Percentiles rank a stretch among this genome's conserved stretches.
phyloP scores from a whole-genome alignment of 2,329 filamentous ascomycete species.

The Fusarium miscanthi region DNA sequence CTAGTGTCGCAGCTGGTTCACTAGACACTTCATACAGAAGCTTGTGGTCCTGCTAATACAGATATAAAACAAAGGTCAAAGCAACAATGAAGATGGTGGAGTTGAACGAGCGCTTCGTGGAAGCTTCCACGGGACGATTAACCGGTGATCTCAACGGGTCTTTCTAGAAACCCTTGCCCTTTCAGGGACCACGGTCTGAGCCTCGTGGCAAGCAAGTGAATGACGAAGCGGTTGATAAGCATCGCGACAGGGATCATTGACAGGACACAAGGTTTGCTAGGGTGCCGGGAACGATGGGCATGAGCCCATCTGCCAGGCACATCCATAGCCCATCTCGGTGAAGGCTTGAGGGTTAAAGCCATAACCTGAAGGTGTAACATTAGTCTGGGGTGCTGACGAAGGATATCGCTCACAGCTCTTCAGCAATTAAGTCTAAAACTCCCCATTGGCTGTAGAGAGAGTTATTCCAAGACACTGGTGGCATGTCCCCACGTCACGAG shows the following conservation, averaged over 20 bases:
- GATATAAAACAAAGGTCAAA: neutral
- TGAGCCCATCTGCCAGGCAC: conserved; percentile 25
- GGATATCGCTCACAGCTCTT: neutral
- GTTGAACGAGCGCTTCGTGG: conserved; percentile 4
- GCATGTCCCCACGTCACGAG: conserved; percentile 1
- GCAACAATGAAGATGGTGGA: neutral
- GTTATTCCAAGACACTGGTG: neutral
- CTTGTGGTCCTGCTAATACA: neutral
- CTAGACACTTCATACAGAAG: neutral
- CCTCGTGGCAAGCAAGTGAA: conserved; percentile 24
- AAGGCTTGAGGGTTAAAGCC: conserved; percentile 15
- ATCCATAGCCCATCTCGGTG: conserved; percentile 10
- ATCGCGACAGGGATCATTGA: conserved; percentile 21
- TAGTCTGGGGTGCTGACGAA: conserved; percentile 22
- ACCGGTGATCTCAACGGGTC: conserved; percentile 23
- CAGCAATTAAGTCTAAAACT: neutral
- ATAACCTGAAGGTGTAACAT: conserved; percentile 38
- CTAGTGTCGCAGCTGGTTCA: conserved; percentile 5
- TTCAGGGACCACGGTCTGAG: conserved; percentile 14
- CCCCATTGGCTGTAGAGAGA: neutral
- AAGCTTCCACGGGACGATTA: conserved; percentile 31
- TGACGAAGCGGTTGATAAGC: conserved; percentile 40
- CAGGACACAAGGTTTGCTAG: conserved; percentile 29
- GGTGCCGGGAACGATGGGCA: conserved; percentile 21
- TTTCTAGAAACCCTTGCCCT: conserved; percentile 7